Conservation (phyloP, 805 yeast genomes). For the Cyberlindnera mrakii region DNA sequence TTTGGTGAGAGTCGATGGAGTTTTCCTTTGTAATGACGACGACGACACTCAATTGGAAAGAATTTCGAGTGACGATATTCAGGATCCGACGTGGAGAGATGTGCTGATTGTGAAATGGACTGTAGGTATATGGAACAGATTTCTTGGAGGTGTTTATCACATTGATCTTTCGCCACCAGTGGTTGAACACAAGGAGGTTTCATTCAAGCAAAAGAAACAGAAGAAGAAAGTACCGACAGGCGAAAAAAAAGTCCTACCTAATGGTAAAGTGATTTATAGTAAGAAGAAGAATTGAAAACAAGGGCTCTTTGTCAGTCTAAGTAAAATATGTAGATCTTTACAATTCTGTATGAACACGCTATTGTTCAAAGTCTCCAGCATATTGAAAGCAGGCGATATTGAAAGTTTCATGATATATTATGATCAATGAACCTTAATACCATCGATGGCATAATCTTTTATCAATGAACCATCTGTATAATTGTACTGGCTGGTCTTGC, state of each 20-base stretch:
- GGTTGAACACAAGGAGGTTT: constrained; percentile 1
- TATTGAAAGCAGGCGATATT: no score
- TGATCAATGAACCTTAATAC: no score
- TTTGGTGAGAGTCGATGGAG: constrained; percentile 53
- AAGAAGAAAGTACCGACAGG: constrained; percentile 31
- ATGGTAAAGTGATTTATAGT: constrained; percentile 48
- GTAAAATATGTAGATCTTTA: no score
- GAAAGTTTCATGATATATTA: no score
- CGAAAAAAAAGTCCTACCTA: constrained; percentile 46
- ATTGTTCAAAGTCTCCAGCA: no score
- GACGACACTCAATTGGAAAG: constrained; percentile 29
- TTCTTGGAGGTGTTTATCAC: constrained; percentile 7
- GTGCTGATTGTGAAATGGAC: constrained; percentile 39
- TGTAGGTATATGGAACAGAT: constrained; percentile 35
- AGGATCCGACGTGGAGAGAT: constrained; percentile 44
- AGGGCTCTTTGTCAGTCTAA: no score
- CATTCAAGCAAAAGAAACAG: constrained; percentile 5
- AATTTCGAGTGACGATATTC: constrained; percentile 43
- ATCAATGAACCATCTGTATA: no score
- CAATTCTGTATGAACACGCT: no score
- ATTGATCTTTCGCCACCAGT: constrained; percentile 7
- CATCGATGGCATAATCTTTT: no score
- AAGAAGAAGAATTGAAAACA: constrained; percentile 12
- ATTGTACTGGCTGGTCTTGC: no score
- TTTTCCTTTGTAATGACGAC: constrained; percentile 40